These are phyloP conservation scores for Lecanoromycetidae sp. DNA, from an alignment of 2,329 filamentous ascomycete genomes.

Conservation along the genomic window DNA sequence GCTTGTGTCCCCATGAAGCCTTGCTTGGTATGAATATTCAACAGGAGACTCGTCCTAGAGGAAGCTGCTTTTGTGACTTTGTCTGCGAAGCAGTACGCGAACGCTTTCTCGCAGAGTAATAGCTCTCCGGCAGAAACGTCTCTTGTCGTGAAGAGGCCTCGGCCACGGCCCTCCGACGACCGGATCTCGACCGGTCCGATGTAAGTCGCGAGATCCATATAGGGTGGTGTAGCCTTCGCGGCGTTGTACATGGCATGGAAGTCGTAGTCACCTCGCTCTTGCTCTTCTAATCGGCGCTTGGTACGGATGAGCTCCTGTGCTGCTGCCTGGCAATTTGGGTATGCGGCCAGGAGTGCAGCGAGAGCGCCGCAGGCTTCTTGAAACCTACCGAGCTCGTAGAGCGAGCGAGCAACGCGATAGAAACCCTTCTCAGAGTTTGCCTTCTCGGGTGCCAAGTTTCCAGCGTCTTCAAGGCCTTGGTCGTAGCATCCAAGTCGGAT, in stretches of 20 bases:
- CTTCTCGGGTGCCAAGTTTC: not conserved
- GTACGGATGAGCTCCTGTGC: not conserved
- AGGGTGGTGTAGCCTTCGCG: conserved; percentile 27
- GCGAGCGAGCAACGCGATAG: conserved; percentile 15
- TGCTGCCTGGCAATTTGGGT: not conserved
- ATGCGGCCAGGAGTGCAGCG: not conserved
- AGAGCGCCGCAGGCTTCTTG: not conserved
- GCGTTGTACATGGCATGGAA: conserved; percentile 30
- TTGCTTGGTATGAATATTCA: not conserved
- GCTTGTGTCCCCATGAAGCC: not conserved
- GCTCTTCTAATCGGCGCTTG: conserved; percentile 23
- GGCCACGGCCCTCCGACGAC: conserved; percentile 28
- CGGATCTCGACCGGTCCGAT: conserved; percentile 32
- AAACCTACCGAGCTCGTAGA: not conserved
- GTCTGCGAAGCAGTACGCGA: conserved; percentile 28
- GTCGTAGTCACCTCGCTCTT: conserved; percentile 29
- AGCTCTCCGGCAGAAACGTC: conserved; percentile 39
- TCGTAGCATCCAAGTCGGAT: conserved; percentile 26
- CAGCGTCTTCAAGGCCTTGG: conserved; percentile 23
- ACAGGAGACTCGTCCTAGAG: not conserved
- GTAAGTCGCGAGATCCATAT: conserved; percentile 39
- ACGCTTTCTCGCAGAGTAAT: conserved; percentile 46
- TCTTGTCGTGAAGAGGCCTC: conserved; percentile 40
- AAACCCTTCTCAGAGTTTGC: conserved; percentile 17
- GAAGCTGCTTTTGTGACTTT: not conserved